These are phyloP conservation scores for Cordyceps tenuipes DNA, from an alignment of 2,329 filamentous ascomycete species.

Conservation along the genomic window DNA sequence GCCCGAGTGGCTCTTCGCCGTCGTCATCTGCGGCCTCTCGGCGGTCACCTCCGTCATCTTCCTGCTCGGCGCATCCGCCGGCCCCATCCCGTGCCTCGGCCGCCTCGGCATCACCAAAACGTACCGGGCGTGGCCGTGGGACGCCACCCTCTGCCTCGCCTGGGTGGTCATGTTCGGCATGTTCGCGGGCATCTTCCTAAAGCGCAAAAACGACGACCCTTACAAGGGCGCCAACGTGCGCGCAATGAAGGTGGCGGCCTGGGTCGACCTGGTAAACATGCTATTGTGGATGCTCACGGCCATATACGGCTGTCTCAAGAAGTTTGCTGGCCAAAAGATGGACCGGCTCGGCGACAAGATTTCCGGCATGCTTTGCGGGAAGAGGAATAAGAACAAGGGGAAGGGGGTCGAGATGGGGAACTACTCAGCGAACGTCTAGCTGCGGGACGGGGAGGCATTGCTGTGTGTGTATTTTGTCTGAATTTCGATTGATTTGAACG, in stretches of 20 bases:
- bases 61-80: slow-evolving; percentile 28
- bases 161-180: slow-evolving; percentile 65
- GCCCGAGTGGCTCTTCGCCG: slow-evolving; percentile 57
- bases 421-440: slow-evolving; percentile 24
- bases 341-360: slow-evolving; percentile 30
- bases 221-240: slow-evolving; percentile 36
- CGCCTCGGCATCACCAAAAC: slow-evolving; percentile 28
- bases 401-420: slow-evolving; percentile 8
- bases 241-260: slow-evolving; percentile 63
- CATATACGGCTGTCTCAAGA: slow-evolving; percentile 33
- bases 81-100: slow-evolving; percentile 26
- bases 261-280: slow-evolving; percentile 61
- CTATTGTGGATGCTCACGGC: slow-evolving; percentile 53
- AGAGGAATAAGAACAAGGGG: slow-evolving; percentile 13
- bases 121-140: slow-evolving; percentile 37
- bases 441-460: not conserved
- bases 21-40: slow-evolving; percentile 47
- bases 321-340: slow-evolving; percentile 32
- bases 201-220: slow-evolving; percentile 42
- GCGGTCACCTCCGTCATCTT: slow-evolving; percentile 42
- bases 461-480: not conserved
- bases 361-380: slow-evolving; percentile 28
- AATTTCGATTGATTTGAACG: not conserved
- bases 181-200: slow-evolving; percentile 64
- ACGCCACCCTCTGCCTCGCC: slow-evolving; percentile 32